Percentiles rank a stretch among this genome's conserved stretches.
These are phyloP conservation scores for Blepharisma stoltei DNA, from an alignment of 73 alveolate species.

Conservation along the genomic window DNA sequence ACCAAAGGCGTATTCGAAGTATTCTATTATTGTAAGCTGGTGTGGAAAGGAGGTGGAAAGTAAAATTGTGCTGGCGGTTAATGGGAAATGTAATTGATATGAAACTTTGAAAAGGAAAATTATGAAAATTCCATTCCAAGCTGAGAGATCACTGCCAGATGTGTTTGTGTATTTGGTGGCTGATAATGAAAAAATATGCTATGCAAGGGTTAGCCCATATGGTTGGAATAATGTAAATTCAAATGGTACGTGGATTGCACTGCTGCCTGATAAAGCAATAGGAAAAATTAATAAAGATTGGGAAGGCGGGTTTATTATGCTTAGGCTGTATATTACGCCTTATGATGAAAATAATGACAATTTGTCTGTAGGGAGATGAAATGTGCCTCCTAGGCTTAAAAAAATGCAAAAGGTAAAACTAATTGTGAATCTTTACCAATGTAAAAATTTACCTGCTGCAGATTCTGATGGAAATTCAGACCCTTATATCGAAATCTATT, in stretches of 20 bases:
- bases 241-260: too few relatives aligned
- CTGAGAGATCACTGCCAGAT: constrained; percentile 42
- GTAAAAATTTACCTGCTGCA: constrained; percentile 84
- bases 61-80: constrained; percentile 35
- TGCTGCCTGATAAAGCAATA: constrained; percentile 35
- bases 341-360: constrained; percentile 17
- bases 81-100: constrained; percentile 57
- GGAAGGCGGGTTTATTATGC: constrained; percentile 47
- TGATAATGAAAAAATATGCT: constrained; percentile 54
- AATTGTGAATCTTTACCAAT: constrained; percentile 70
- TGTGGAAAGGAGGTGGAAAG: constrained; percentile 39
- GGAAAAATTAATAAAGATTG: constrained; percentile 44
- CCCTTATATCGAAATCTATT: constrained; percentile 64
- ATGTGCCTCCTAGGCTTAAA: constrained; percentile 35
- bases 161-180: constrained; percentile 51
- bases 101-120: constrained; percentile 35
- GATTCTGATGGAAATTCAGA: constrained; percentile 85
- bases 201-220: neutral
- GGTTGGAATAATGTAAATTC: too few relatives aligned
- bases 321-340: constrained; percentile 30
- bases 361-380: constrained; percentile 30
- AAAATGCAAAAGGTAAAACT: constrained; percentile 29
- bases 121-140: constrained; percentile 33
- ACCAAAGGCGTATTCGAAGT: constrained; percentile 52
- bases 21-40: constrained; percentile 55